Evolutionary conservation across 441 rosid species (phyloP).

Genomic region (Daphne laureola): DNA sequence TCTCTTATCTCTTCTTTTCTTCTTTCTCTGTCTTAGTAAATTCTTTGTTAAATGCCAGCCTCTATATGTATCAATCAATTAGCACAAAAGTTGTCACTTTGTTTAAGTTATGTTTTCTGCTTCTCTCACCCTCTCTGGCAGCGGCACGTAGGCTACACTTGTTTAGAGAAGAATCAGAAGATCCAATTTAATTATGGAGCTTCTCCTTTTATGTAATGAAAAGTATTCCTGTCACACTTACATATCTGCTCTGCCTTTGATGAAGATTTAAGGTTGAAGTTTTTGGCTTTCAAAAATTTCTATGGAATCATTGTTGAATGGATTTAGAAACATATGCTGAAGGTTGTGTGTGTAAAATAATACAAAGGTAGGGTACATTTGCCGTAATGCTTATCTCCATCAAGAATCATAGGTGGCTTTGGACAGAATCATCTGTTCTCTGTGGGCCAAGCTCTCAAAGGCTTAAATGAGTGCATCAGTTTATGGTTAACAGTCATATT

Average conservation of each 20-base stretch:
- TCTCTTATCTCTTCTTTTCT: too few species aligned
- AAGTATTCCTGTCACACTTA: constrained; percentile 4
- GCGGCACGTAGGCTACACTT: too few species aligned
- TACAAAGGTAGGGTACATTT: constrained; percentile 20
- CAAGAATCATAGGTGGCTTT: constrained; percentile 18
- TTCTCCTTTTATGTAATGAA: not conserved
- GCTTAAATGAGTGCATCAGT: not conserved
- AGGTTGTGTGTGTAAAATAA: constrained; percentile 2
- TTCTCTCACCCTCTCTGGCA: too few species aligned
- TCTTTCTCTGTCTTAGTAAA: too few species aligned
- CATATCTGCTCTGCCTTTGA: constrained; percentile 29
- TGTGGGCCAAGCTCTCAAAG: constrained; percentile 5
- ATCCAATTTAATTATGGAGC: too few species aligned
- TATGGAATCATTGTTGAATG: constrained; percentile 12
- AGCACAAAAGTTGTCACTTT: too few species aligned
- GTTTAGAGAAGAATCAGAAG: not conserved
- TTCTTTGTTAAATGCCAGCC: too few species aligned
- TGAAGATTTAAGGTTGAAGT: constrained; percentile 26
- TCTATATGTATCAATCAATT: too few species aligned
- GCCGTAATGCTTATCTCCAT: constrained; percentile 19
- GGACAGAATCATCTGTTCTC: not conserved
- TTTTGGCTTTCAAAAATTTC: constrained; percentile 14
- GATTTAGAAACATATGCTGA: constrained; percentile 8
- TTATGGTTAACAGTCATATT: too few species aligned
- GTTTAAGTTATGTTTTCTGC: not conserved